Percentiles rank a stretch among this genome's conserved stretches.
phyloP scores from a whole-genome alignment of 257 asterid species.

The Solanum pennellii region DNA sequence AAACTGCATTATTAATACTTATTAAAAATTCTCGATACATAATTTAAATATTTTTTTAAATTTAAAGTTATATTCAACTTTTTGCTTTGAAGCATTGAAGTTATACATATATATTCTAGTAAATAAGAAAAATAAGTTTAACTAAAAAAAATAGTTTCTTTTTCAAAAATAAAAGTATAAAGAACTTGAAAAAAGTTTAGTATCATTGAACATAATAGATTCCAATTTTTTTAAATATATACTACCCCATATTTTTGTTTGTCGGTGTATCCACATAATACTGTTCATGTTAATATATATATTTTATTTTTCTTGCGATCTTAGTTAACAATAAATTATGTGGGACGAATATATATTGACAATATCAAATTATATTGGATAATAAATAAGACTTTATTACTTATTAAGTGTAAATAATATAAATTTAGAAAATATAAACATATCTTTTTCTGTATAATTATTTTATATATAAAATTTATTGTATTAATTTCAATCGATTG shows the following conservation, averaged over 20 bases:
- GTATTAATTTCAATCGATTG: no score
- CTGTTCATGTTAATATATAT: not conserved
- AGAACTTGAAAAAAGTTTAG: not conserved
- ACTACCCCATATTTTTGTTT: not conserved
- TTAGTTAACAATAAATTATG: not conserved
- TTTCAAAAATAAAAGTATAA: not conserved
- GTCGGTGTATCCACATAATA: not conserved
- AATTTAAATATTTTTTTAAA: not conserved
- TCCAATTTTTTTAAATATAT: not conserved
- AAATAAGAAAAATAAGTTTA: not conserved
- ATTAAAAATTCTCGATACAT: not conserved
- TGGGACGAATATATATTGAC: not conserved
- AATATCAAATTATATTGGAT: no score
- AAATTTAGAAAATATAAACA: no score
- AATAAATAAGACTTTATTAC: no score
- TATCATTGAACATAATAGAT: not conserved
- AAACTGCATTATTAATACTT: not conserved
- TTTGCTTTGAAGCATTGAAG: not conserved
- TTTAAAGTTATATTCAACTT: no score
- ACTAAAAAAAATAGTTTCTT: not conserved
- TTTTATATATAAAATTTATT: no score
- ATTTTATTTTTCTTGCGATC: not conserved
- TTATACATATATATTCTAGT: not conserved
- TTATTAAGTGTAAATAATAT: no score
- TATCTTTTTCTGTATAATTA: no score